Base-by-base conservation (phyloP, 768 basidiomycete species). In the Cyathus striatus region DNA sequence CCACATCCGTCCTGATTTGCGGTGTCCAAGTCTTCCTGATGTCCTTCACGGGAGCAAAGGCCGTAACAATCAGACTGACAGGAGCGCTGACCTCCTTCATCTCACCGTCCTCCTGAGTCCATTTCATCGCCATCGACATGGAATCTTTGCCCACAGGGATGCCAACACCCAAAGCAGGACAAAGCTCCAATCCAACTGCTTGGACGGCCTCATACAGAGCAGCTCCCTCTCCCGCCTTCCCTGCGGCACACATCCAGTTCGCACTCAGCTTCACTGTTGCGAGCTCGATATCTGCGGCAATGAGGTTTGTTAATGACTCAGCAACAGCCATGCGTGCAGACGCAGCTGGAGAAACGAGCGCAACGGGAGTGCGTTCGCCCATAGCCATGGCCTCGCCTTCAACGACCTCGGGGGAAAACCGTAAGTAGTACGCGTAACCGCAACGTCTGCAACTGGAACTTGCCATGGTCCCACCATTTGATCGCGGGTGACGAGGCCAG, bases 391-490 rank as follows among this genome's bases (percentile, higher is more conserved):
- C 93, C 65, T 99, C 96, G 4, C 96, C 96, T 5, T 69, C 72
- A 6, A 72, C 59, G 24, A 88, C 78, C 40, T 90, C 80, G 62
- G 30, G 12, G 5, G 30, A 32, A 97, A 98, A 0, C 96, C 94
- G 59, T 96, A 96, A 5, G 92, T 83, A 0, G 91, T 75, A n/a
- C 88, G 83, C 4, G 95, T 99, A 33, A 97, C 90, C 2, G 95
- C 96, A 40, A 96, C 95, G 52, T 99, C 95, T 16, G 95, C 88
- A 5, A 97, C 90, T 26, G 96, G 95, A 7, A 97, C 88, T 65
- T 99, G 96, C 88, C 90, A 99, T 0, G 94, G 95, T 0, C 96
- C 96, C 18, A 97, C 91, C 95, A 99, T 98, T 64, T 99, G 96
- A 59, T 99, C 96, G 41, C 96, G 81, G 5, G 87, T 81, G 48